Evolutionary conservation across 441 rosid genomes (phyloP), one percentile per base, ranked within the genome.

Genomic region (Isatis lusitanica): DNA sequence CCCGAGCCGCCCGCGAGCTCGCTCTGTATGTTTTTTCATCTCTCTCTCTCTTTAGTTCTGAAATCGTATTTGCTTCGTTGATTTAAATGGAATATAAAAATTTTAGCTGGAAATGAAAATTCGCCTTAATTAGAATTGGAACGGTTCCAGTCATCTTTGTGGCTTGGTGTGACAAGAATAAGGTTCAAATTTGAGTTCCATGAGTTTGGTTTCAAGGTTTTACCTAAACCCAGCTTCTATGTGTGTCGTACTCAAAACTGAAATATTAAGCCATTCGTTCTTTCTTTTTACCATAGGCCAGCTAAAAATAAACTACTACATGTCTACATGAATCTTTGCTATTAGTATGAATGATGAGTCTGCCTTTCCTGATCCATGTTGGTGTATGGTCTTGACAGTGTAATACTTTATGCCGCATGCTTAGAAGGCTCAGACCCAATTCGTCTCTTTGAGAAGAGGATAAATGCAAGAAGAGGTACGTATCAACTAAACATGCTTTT

Each of bases 1-100:
- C n/a, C n/a, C 85, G 98, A 78, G 97, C 98, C 63, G 98, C 90
- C 78, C 89, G 97, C 6, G 98, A 94, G 78, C 96, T 94, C 72
- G 96, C 98, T 71, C 77, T 94, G 98, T 94, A 85, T 62, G 80
- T 70, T 28, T n/a, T 21, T 6, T 16, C 11, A 31, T 62, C 28
- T 38, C 46, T 43, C 31, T 76, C n/a, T 0, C n/a, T 30, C 36
- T 10, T 4, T 1, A 13, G 17, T 48, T 64, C 55, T 66, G 15
- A 2, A 48, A 7, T 61, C 26, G 9, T 62, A 10, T 1, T 56
- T 3, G 71, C 24, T 30, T 78, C 16, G 13, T 30, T 73, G 35
- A 52, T n/a, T 70, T 58, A 18, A 42, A 30, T 17, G 21, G 63
- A 66, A 55, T 47, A 70, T 51, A 39, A 51, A 7, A 42, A 42